phyloP scores from a whole-genome alignment of 2,329 filamentous ascomycete genomes.

The Fusarium protoensiforme region DNA sequence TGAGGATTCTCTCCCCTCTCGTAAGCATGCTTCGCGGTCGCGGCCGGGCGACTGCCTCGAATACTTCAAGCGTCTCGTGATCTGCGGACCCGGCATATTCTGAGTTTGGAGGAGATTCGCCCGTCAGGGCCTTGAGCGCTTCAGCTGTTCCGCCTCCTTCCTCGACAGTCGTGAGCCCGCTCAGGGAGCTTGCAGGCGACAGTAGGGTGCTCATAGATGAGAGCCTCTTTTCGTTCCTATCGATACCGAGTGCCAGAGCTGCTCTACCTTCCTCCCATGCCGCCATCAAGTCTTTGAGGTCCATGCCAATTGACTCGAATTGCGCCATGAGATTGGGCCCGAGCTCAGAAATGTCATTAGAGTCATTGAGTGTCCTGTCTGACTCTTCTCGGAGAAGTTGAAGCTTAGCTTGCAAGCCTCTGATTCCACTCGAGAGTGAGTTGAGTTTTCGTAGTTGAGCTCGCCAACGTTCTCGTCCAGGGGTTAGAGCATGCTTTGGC shows the following conservation, averaged over 20 bases:
- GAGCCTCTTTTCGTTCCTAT: constrained; percentile 79
- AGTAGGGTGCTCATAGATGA: constrained; percentile 70
- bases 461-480: constrained; percentile 84
- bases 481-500: constrained; percentile 71
- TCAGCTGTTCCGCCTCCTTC: constrained; percentile 59
- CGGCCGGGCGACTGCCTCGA: constrained; percentile 86
- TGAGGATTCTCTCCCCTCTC: constrained; percentile 86
- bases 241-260: constrained; percentile 83
- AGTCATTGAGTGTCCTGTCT: constrained; percentile 79
- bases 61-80: constrained; percentile 80
- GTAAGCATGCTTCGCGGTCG: constrained; percentile 78
- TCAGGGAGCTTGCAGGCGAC: constrained; percentile 71
- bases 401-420: constrained; percentile 93
- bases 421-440: constrained; percentile 88
- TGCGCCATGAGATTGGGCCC: constrained; percentile 84
- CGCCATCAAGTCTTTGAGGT: constrained; percentile 81
- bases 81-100: constrained; percentile 67
- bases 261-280: constrained; percentile 90
- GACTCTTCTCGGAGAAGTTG: constrained; percentile 92
- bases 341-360: constrained; percentile 78
- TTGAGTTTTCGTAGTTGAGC: constrained; percentile 90
- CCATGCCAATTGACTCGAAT: constrained; percentile 93
- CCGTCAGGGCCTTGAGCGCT: constrained; percentile 82
- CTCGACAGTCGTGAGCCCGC: constrained; percentile 73
- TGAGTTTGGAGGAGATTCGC: constrained; percentile 68